Base-by-base conservation (phyloP, 768 basidiomycete species). In the Ramaria sp. region DNA sequence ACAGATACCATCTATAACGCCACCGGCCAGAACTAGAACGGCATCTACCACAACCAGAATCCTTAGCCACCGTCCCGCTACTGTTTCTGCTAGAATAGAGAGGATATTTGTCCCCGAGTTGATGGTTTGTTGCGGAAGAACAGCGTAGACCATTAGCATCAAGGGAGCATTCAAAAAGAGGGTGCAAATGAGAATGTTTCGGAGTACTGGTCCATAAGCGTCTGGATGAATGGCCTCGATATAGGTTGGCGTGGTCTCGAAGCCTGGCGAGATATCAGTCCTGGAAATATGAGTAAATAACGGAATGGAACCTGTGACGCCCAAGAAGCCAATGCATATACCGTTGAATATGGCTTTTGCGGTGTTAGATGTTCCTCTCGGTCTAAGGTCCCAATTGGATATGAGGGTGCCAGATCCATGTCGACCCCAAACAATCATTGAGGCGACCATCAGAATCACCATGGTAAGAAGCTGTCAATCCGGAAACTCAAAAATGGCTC, bases 1-100 rank as follows among this genome's bases (percentile, higher is more conserved):
- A 24, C 15, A 59, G 66, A 59, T 62, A 75, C 86, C 86, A 41
- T 84, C 82, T 7, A 88, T 71, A 27, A 88, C 80, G 1, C 84
- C 85, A 1, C 83, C 86, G 56, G 81, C 84, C 2, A 89, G 73
- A 13, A 88, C 86, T n/a, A 84, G 65, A 46, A 83, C 73, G 3
- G 85, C 83, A 61, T 90, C 86, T 0, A 79, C 73, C 0, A 81
- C 83, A 11, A 86, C 71, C 73, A 78, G 79, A 12, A 73, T 73
- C 15, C 83, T 71, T 22, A 89, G 63, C 84, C 84, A 87, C 13
- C 65, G 69, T 1, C 83, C 83, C 0, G 77, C 81, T 61, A 83
- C 83, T 62, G 65, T 67, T 62, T 84, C 68, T 0, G 83, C 85
- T 7, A 89, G 71, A n/a, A 80, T 61, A 60, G 81, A 82, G 10